phyloP scores from a whole-genome alignment of 2,329 filamentous ascomycete genomes.

The Trichoderma asperellum region DNA sequence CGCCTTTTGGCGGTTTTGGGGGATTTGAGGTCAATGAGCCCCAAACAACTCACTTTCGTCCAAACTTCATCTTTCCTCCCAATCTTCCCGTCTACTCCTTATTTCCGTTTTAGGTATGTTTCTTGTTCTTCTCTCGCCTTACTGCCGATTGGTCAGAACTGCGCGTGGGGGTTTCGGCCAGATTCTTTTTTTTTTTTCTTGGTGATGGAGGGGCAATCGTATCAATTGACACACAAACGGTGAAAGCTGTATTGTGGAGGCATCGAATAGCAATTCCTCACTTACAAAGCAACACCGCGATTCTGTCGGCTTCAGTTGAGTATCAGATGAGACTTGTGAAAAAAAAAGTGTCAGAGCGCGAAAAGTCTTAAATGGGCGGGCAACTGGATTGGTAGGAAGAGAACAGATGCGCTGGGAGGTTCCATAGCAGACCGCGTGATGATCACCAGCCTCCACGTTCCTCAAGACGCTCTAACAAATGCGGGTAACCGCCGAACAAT shows the following conservation, averaged over 20 bases:
- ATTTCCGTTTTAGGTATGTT: constrained; percentile 3
- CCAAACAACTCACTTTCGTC: constrained; percentile 56
- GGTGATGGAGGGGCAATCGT: constrained; percentile 5
- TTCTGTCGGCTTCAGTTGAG: not conserved
- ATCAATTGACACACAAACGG: not conserved
- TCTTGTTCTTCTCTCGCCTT: not conserved
- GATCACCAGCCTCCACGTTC: constrained; percentile 25
- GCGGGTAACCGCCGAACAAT: constrained; percentile 31
- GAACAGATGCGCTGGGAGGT: constrained; percentile 11
- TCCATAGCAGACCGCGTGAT: constrained; percentile 32
- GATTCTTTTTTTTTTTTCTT: not conserved
- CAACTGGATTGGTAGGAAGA: not conserved
- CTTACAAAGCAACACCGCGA: constrained; percentile 2
- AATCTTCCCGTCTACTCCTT: not conserved
- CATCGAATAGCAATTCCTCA: not conserved
- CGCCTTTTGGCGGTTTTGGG: constrained; percentile 13
- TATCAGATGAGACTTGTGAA: not conserved
- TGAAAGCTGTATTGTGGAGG: not conserved
- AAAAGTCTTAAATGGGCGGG: not conserved
- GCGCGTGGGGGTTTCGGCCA: constrained; percentile 16
- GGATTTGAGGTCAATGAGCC: constrained; percentile 1
- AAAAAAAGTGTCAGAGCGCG: not conserved
- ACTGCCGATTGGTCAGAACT: constrained; percentile 23
- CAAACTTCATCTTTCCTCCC: constrained; percentile 59
- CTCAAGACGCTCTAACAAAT: constrained; percentile 20